Base-by-base conservation (phyloP, 495 filamentous ascomycete species). In the Wilcoxina mikolae region DNA sequence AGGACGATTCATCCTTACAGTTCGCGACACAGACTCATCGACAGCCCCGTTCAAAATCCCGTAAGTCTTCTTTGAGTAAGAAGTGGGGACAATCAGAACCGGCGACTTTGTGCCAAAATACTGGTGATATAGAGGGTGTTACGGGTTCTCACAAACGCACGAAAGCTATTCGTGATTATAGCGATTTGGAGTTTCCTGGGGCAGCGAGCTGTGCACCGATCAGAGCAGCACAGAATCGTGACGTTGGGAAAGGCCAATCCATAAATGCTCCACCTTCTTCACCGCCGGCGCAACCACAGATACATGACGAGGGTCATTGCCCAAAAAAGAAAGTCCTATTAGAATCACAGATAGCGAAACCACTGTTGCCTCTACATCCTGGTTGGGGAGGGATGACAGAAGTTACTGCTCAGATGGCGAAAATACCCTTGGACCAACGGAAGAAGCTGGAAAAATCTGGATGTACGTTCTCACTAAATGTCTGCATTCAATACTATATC, bases 381-480 rank as follows among this genome's bases (percentile, higher is more conserved):
- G 51, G 57, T 33, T 65, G 56, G 56, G 53, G 64, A 51, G 64
- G 69, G 38, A 66, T 72, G 65, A 62, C 54, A 29, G 54, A 54
- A 35, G 72, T 81, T 43, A 65, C 67, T 22, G 64, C 58, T 20
- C 63, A 64, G 44, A 73, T 81, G 58, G 65, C 78, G 24, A 69
- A 56, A 28, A 77, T 87, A 43, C 75, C 78, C 4, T 72, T 67
- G 29, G 74, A 78, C 15, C 87, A 94, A 61, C 67, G 68, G 46
- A 60, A 69, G 18, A 64, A 88, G 17, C 64, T 93, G 3, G 71
- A 77, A 15, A 62, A 68, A 2, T 55, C 64, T 15, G 69, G 76
- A 57, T 62, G 60, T 62, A 50, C 27, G 42, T 45, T 11, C 27
- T 29, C 15, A 35, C 27, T 11, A 54, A 2, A 47, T 4, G 27